A percentile compares a stretch with the other conserved stretches of the same genome.
phyloP scores from a whole-genome alignment of 805 yeast species.

The Suhomyces vadensis region DNA sequence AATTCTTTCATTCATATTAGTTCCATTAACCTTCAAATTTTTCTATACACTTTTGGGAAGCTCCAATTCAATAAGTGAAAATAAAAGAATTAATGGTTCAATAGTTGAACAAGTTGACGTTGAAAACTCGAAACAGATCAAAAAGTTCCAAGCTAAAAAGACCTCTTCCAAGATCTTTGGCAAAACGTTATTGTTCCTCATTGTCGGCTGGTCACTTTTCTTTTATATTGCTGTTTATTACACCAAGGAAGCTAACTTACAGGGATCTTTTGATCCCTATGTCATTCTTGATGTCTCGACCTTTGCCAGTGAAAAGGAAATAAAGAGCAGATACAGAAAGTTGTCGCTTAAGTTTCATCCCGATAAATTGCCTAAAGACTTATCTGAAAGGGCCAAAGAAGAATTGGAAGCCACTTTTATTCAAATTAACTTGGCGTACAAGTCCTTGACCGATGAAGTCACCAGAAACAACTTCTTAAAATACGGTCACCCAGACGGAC shows the following conservation, averaged over 20 bases:
- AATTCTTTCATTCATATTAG: conserved; percentile 59
- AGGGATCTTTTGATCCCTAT: conserved; percentile 82
- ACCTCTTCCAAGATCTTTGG: conserved; percentile 39
- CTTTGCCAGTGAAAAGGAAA: conserved; percentile 68
- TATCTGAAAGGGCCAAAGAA: conserved; percentile 54
- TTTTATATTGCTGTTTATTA: conserved; percentile 38
- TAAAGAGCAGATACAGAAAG: conserved; percentile 82
- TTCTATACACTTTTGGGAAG: conserved; percentile 15
- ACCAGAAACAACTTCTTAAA: conserved; percentile 77
- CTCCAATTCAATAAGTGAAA: conserved; percentile 20
- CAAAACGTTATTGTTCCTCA: conserved; percentile 31
- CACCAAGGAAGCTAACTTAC: conserved; percentile 47
- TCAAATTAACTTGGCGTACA: conserved; percentile 85
- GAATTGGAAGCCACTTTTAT: conserved; percentile 76
- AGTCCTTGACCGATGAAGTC: conserved; percentile 88
- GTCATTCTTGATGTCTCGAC: conserved; percentile 73
- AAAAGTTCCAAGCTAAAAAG: conserved; percentile 27
- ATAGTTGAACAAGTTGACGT: conserved; percentile 33
- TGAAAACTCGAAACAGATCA: conserved; percentile 23
- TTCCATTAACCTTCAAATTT: conserved; percentile 59
- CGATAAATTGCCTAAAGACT: conserved; percentile 74
- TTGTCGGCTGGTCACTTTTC: conserved; percentile 64
- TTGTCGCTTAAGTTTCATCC: conserved; percentile 90
- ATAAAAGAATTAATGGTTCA: conserved; percentile 31
- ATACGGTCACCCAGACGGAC: conserved; percentile 98